Percentiles rank a stretch among this genome's conserved stretches.
These are phyloP conservation scores for Penicillium nucicola DNA, from an alignment of 495 filamentous ascomycete species.

Conservation along the genomic window DNA sequence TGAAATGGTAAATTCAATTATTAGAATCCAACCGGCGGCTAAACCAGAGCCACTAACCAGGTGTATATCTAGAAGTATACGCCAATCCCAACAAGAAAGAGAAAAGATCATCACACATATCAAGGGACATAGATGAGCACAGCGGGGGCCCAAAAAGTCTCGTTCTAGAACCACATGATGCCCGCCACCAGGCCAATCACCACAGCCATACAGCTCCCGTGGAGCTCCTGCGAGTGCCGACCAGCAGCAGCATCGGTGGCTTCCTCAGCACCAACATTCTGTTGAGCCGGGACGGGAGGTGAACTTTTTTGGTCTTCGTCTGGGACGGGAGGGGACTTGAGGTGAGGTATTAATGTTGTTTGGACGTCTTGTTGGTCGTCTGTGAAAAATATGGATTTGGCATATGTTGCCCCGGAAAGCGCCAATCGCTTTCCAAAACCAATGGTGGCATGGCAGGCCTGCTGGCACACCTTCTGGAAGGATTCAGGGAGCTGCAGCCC, in stretches of 20 bases:
- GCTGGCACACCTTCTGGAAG: constrained; percentile 29
- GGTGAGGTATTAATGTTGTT: neutral
- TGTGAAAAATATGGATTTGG: constrained; percentile 2
- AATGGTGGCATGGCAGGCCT: constrained; percentile 27
- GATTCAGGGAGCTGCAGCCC: constrained; percentile 5
- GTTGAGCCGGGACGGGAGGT: constrained; percentile 2
- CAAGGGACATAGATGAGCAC: constrained; percentile 11
- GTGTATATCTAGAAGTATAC: constrained; percentile 8
- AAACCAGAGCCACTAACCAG: constrained; percentile 24
- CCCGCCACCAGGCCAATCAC: constrained; percentile 40
- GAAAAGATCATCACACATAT: constrained; percentile 24
- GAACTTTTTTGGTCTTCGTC: neutral
- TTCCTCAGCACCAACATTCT: constrained; percentile 13
- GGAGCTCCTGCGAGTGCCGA: constrained; percentile 27
- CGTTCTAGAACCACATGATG: constrained; percentile 39
- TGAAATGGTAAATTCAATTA: constrained; percentile 9
- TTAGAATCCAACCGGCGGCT: constrained; percentile 22
- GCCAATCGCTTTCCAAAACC: constrained; percentile 7
- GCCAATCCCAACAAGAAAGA: constrained; percentile 7
- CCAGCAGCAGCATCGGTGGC: constrained; percentile 25
- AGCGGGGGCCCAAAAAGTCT: neutral
- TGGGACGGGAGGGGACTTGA: neutral
- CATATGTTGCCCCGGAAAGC: constrained; percentile 2
- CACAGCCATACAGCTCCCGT: constrained; percentile 43
- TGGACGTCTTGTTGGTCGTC: neutral